Evolutionary conservation across 495 filamentous ascomycete species (phyloP).

Genomic region (Aspergillus sclerotioniger): DNA sequence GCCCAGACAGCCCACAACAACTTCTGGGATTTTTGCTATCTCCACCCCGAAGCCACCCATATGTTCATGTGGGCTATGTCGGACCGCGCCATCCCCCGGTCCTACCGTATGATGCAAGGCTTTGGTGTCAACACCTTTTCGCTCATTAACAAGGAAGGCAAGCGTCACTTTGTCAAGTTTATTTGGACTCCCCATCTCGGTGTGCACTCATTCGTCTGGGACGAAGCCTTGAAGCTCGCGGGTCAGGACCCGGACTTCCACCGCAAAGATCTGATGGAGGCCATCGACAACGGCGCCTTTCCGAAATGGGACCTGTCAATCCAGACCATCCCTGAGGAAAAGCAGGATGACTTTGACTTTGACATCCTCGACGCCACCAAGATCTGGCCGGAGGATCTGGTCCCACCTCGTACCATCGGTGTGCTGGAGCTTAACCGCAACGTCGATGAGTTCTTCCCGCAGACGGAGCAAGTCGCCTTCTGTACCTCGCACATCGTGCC

Average conservation of each 20-base stretch:
- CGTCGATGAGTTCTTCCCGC: slow-evolving; percentile 72
- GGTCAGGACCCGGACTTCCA: slow-evolving; percentile 75
- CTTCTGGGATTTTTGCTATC: slow-evolving; percentile 24
- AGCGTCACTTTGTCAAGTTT: slow-evolving; percentile 72
- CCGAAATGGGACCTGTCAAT: slow-evolving; percentile 70
- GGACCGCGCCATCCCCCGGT: slow-evolving; percentile 70
- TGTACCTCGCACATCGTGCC: slow-evolving; percentile 75
- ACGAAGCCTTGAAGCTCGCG: slow-evolving; percentile 43
- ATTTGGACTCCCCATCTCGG: slow-evolving; percentile 66
- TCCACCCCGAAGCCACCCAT: slow-evolving; percentile 71
- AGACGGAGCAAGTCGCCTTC: slow-evolving; percentile 70
- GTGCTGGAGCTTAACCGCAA: slow-evolving; percentile 72
- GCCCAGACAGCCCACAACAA: slow-evolving; percentile 54
- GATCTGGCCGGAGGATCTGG: slow-evolving; percentile 71
- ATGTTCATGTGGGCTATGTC: slow-evolving; percentile 80
- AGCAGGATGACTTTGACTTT: slow-evolving; percentile 74
- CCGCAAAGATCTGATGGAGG: slow-evolving; percentile 67
- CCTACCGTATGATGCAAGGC: slow-evolving; percentile 76
- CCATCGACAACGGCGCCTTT: slow-evolving; percentile 55
- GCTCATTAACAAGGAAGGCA: slow-evolving; percentile 60
- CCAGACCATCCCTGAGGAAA: slow-evolving; percentile 60
- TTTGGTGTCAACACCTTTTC: slow-evolving; percentile 78
- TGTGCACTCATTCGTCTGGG: slow-evolving; percentile 74
- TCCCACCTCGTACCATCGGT: slow-evolving; percentile 71
- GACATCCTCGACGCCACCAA: slow-evolving; percentile 81